Conservation (phyloP, 2,329 filamentous ascomycete genomes). For the Colletotrichum sp. region DNA sequence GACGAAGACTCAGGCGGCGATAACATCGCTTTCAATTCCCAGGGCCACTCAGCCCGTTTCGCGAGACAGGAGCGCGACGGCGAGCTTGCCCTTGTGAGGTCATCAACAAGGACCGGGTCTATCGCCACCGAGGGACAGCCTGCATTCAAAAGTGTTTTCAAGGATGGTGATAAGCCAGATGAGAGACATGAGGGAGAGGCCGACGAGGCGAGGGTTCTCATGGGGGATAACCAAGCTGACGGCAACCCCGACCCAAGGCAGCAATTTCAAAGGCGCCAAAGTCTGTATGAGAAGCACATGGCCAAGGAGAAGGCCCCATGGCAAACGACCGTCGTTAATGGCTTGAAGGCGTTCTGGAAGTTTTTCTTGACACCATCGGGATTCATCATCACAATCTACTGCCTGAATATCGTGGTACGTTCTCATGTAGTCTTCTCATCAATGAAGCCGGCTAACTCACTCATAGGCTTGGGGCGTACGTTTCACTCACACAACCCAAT, state of each 20-base stretch:
- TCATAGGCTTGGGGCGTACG: slow-evolving; percentile 29
- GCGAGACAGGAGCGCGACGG: slow-evolving; percentile 27
- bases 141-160: not conserved
- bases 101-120: slow-evolving; percentile 22
- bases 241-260: not conserved
- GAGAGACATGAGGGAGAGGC: not conserved
- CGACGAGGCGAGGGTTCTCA: not conserved
- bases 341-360: slow-evolving; percentile 31
- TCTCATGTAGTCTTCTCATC: not conserved
- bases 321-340: slow-evolving; percentile 27
- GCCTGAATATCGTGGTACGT: slow-evolving; percentile 33
- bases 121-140: not conserved
- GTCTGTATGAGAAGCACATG: slow-evolving; percentile 25
- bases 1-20: slow-evolving; percentile 28
- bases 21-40: slow-evolving; percentile 32
- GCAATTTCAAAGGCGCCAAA: slow-evolving; percentile 23
- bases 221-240: not conserved
- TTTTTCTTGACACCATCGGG: slow-evolving; percentile 31
- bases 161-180: not conserved
- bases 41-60: slow-evolving; percentile 31
- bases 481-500: not conserved
- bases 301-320: slow-evolving; percentile 27
- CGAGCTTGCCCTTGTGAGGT: slow-evolving; percentile 26
- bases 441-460: not conserved
- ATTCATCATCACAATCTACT: slow-evolving; percentile 33